Conservation (phyloP, 805 yeast species). For the Starmerella apicola region DNA sequence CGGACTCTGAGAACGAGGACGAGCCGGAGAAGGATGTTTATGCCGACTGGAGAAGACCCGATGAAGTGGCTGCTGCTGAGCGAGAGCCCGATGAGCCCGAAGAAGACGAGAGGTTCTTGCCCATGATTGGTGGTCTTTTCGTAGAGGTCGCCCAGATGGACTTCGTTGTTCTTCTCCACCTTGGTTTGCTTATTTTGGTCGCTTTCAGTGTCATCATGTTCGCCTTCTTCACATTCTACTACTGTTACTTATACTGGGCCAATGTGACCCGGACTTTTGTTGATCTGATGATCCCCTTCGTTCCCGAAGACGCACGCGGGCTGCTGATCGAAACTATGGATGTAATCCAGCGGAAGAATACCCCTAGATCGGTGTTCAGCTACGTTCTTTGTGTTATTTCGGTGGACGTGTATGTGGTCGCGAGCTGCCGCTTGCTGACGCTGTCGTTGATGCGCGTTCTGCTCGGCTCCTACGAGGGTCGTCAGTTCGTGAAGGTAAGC, state of each 20-base stretch:
- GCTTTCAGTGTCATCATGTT: too few relatives aligned
- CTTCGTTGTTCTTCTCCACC: background rate
- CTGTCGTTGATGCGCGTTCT: conserved; percentile 9
- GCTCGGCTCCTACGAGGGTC: conserved; percentile 9
- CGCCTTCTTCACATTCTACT: too few relatives aligned
- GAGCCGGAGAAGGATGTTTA: background rate
- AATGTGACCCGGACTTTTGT: too few relatives aligned
- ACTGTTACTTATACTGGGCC: too few relatives aligned
- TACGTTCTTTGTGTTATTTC: background rate
- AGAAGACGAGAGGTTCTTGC: background rate
- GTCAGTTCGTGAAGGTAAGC: conserved; percentile 5
- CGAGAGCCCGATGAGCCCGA: background rate
- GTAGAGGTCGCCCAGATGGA: background rate
- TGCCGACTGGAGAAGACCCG: background rate
- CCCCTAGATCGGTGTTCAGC: too few relatives aligned
- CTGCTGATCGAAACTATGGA: too few relatives aligned
- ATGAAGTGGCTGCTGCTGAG: background rate
- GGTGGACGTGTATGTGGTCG: background rate
- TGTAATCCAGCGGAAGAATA: too few relatives aligned
- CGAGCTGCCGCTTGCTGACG: conserved; percentile 1
- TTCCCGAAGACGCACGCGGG: too few relatives aligned
- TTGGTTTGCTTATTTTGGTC: conserved; percentile 3
- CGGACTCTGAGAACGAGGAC: background rate
- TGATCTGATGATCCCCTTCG: too few relatives aligned
- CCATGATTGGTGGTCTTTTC: background rate